Conservation (phyloP, 768 basidiomycete genomes). For the Wakefieldia striispora region DNA sequence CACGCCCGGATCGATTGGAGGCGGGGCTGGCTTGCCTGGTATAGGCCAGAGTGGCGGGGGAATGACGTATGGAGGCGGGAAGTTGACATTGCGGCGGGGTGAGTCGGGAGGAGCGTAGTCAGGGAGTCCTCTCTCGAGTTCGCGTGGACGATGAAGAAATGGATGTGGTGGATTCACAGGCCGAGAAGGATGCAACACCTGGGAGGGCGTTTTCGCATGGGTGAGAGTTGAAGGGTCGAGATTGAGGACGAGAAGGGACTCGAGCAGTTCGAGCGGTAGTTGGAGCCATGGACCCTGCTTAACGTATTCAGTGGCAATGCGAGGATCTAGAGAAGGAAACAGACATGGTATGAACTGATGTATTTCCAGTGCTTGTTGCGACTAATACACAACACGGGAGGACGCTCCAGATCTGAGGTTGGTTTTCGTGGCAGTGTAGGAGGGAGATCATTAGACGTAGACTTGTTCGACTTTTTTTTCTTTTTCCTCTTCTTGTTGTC, state of each 20-base stretch:
- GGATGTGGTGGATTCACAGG: conserved; percentile 5
- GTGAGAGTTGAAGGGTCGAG: conserved; percentile 66
- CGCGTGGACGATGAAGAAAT: conserved; percentile 23
- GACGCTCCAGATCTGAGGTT: conserved; percentile 42
- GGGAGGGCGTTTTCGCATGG: conserved; percentile 42
- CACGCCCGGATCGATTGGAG: conserved; percentile 87
- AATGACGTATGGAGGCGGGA: conserved; percentile 33
- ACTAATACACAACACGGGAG: conserved; percentile 78
- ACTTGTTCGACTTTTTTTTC: conserved; percentile 53
- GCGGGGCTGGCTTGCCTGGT: conserved; percentile 70
- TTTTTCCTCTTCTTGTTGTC: conserved; percentile 71
- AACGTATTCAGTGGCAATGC: background rate
- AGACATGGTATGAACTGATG: conserved; percentile 86
- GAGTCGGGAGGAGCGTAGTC: conserved; percentile 48
- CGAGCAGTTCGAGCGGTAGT: conserved; percentile 80
- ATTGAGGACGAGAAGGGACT: conserved; percentile 77
- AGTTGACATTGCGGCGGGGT: conserved; percentile 35
- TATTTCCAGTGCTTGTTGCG: conserved; percentile 95
- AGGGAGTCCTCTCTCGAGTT: conserved; percentile 47
- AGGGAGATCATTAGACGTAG: conserved; percentile 27
- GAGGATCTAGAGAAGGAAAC: conserved; percentile 31
- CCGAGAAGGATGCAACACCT: conserved; percentile 33
- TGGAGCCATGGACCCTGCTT: conserved; percentile 87
- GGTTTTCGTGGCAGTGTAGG: conserved; percentile 28
- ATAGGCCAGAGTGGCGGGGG: conserved; percentile 50